These are phyloP conservation scores for Pinus taeda DNA, from an alignment of 75 land plant species.

Conservation along the genomic window DNA sequence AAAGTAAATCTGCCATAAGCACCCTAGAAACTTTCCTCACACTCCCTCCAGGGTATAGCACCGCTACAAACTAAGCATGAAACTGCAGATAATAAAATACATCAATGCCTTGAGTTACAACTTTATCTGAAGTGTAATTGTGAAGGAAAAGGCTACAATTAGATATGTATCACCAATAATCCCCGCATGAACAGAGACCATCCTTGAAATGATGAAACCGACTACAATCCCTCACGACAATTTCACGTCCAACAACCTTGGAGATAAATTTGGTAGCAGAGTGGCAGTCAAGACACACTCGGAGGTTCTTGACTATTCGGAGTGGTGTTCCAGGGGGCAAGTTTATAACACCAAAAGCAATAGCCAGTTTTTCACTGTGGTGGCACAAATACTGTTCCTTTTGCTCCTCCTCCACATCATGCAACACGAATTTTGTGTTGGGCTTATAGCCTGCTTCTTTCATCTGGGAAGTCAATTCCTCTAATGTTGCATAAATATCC, in stretches of 20 bases:
- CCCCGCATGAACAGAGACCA: not conserved
- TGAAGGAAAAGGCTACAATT: no score
- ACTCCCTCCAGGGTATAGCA: no score
- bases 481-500: constrained; percentile 2
- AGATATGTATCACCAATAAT: not conserved
- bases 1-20: no score
- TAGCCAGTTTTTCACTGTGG: not conserved
- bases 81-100: no score
- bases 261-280: not conserved
- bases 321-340: not conserved
- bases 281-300: constrained; percentile 2
- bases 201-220: not conserved
- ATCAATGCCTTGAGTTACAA: no score
- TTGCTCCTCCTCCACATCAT: constrained; percentile 7
- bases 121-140: no score
- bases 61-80: no score
- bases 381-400: not conserved
- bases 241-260: not conserved
- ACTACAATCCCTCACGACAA: not conserved
- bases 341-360: not conserved
- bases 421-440: not conserved
- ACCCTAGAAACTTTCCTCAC: no score
- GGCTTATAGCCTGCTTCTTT: constrained; percentile 1
- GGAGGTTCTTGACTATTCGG: not conserved
- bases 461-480: not conserved